Base-by-base conservation (phyloP, 2,329 filamentous ascomycete genomes). In the Xylariaceae sp. region DNA sequence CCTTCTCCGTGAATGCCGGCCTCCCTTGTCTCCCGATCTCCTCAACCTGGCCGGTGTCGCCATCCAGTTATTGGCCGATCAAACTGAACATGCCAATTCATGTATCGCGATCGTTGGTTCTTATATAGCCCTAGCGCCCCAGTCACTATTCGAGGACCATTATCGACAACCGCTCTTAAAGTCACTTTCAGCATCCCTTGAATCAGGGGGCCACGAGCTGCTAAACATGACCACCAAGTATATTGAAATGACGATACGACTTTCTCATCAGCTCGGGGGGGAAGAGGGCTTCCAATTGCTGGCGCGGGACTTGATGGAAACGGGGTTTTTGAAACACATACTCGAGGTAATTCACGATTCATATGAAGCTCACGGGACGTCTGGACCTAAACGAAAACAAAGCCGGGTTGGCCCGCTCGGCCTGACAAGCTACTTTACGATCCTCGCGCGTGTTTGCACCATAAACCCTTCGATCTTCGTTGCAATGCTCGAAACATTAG, bases 351-450 rank as follows among this genome's bases (percentile, higher is more conserved):
- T 92, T 1, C 84, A 83, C 65, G 80, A 85, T 50, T 80, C 85
- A 2, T 85, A 83, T 79, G 81, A 87, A 65, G 85, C 89, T 2
- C 86, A 88, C 63, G 86, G 95, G 68, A 89, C 88, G 0, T 88
- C 88, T 0, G 92, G 94, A 0, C 91, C 92, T 0, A 88, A 89
- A 65, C 80, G 80, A 30, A 87, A 80, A 61, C 77, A 82, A 26
- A 80, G 85, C 41, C 81, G 83, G 32, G 80, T 96, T 35, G 86
- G 87, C 63, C 83, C 85, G 9, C 79, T 91, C 8, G 85, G 88
- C 0, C 85, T 96, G 66, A 88, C 88, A 0, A 89, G 96, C 67
- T 96, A 95, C 69, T 87, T 95, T 66, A 81, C 84, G 3, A 84
- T 97, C 2, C 77, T 99, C 2, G 86, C 89, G 1, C 86, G 91